Evolutionary conservation across 768 basidiomycete species (phyloP).

Genomic region (Crucibulum laeve): DNA sequence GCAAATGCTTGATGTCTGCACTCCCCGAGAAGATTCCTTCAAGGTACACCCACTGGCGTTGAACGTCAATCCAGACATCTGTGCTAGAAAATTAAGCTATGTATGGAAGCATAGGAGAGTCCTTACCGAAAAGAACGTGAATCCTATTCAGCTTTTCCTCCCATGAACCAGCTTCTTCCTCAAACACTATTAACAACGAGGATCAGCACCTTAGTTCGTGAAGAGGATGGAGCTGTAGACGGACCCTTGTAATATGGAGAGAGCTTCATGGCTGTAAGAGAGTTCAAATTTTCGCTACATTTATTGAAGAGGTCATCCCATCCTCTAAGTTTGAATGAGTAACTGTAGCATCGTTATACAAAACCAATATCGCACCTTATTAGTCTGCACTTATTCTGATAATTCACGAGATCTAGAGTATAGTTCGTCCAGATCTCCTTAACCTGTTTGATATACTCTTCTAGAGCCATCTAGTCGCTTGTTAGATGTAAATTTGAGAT

Average conservation of each 20-base stretch:
- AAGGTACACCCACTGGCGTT: slow-evolving; percentile 99
- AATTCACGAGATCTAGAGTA: slow-evolving; percentile 93
- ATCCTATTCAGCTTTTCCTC: slow-evolving; percentile 96
- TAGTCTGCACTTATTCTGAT: slow-evolving; percentile 97
- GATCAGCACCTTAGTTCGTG: neutral
- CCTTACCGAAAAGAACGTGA: slow-evolving; percentile 89
- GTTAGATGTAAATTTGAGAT: slow-evolving; percentile 21
- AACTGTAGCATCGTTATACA: neutral
- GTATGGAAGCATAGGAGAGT: neutral
- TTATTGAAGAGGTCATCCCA: slow-evolving; percentile 98
- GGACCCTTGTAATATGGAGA: slow-evolving; percentile 97
- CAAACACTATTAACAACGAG: slow-evolving; percentile 54
- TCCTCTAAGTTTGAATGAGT: slow-evolving; percentile 48
- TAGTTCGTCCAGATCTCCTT: slow-evolving; percentile 97
- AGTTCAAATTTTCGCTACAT: slow-evolving; percentile 96
- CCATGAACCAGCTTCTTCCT: slow-evolving; percentile 93
- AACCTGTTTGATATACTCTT: slow-evolving; percentile 94
- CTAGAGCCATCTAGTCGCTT: slow-evolving; percentile 76
- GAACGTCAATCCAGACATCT: slow-evolving; percentile 99
- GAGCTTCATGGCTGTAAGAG: slow-evolving; percentile 92
- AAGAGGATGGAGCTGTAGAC: slow-evolving; percentile 8
- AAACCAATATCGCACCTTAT: slow-evolving; percentile 55
- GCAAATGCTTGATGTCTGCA: slow-evolving; percentile 97
- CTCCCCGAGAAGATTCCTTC: slow-evolving; percentile 99
- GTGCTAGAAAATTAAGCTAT: neutral